Conservation (phyloP, 2,329 filamentous ascomycete species). For the Graphilbum fragrans region DNA sequence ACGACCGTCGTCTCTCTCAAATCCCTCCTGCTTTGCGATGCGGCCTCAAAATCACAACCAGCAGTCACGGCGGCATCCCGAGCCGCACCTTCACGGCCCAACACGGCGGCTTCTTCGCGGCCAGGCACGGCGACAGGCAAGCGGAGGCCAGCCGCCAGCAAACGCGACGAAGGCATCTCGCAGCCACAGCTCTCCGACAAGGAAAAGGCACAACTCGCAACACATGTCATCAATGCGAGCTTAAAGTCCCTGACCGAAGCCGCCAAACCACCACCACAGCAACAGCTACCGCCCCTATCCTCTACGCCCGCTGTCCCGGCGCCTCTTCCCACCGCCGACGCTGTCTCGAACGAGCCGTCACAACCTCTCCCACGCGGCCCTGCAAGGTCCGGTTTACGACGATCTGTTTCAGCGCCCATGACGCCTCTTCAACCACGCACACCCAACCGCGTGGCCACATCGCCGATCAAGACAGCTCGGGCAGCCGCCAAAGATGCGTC, state of each 20-base stretch:
- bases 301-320: constrained; percentile 9
- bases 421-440: constrained; percentile 50
- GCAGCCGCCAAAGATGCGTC: constrained; percentile 12
- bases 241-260: constrained; percentile 59
- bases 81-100: constrained; percentile 11
- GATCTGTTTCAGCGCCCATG: constrained; percentile 46
- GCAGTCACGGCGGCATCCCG: constrained; percentile 7
- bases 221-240: constrained; percentile 58
- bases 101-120: constrained; percentile 10
- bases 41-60: constrained; percentile 13
- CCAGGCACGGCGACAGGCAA: constrained; percentile 15
- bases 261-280: constrained; percentile 33
- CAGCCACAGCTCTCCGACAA: constrained; percentile 30
- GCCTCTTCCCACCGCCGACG: background rate
- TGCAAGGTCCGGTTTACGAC: constrained; percentile 30
- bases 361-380: constrained; percentile 15
- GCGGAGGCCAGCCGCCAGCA: constrained; percentile 1
- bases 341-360: background rate
- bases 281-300: constrained; percentile 14
- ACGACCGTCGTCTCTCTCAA: constrained; percentile 31
- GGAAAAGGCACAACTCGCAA: constrained; percentile 57
- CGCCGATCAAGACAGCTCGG: constrained; percentile 24
- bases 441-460: constrained; percentile 47
- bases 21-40: constrained; percentile 28
- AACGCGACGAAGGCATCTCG: constrained; percentile 2